Percentiles rank a stretch among this genome's conserved stretches.
Evolutionary conservation across 2,329 filamentous ascomycete genomes (phyloP).

Genomic region (Fusarium xylarioides): DNA sequence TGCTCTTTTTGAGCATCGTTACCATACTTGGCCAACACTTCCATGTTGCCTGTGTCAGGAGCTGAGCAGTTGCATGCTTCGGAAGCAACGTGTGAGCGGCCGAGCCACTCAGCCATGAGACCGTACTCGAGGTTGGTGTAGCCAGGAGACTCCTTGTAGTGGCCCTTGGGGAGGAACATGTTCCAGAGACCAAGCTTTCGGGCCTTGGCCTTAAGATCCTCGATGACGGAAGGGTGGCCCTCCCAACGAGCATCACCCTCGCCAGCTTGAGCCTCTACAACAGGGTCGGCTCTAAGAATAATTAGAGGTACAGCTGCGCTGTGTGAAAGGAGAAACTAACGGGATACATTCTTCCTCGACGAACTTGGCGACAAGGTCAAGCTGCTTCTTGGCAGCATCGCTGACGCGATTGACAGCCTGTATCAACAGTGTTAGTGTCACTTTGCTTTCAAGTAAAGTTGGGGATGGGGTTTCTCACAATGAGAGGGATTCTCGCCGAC

Average conservation of each 20-base stretch:
- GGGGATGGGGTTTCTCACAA: constrained; percentile 38
- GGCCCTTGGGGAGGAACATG: constrained; percentile 94
- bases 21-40: constrained; percentile 91
- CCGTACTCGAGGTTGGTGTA: constrained; percentile 97
- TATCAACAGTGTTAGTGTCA: constrained; percentile 4
- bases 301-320: constrained; percentile 8
- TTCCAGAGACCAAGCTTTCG: constrained; percentile 92
- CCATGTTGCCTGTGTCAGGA: constrained; percentile 95
- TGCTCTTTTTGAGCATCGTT: constrained; percentile 83
- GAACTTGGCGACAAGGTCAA: constrained; percentile 92
- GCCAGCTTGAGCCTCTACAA: constrained; percentile 83
- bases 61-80: constrained; percentile 92
- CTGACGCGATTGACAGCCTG: constrained; percentile 72
- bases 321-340: constrained; percentile 52
- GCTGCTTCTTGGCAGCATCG: constrained; percentile 82
- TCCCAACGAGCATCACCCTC: constrained; percentile 81
- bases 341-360: constrained; percentile 95
- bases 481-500: constrained; percentile 47
- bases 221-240: constrained; percentile 80
- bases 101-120: constrained; percentile 95
- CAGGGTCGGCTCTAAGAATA: constrained; percentile 72
- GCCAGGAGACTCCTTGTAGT: constrained; percentile 94
- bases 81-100: constrained; percentile 83
- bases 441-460: background rate
- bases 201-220: constrained; percentile 88